Evolutionary conservation across 768 basidiomycete genomes (phyloP), one percentile per base, ranked within the genome.

Genomic region (Hericium rajendrae): DNA sequence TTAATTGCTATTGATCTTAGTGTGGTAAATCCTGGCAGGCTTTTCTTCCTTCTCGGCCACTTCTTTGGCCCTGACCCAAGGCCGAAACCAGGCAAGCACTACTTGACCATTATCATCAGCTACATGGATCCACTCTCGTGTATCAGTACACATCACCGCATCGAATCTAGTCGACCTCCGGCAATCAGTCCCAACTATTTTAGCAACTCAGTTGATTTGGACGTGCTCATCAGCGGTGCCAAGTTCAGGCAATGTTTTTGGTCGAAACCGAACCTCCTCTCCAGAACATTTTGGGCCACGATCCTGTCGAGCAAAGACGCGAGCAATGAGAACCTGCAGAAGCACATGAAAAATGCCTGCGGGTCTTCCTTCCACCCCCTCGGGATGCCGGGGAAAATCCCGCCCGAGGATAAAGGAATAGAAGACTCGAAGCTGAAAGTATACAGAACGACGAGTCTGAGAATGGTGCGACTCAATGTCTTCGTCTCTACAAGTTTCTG

Each of bases 41-140:
- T 41, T 13, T 11, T 52, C 12, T 10, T n/a, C 8, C 26, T 39
- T 22, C 43, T 46, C 38, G 70, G 72, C 70, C 72, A 62, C 68
- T 71, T 48, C 68, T 70, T 1, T 70, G n/a, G 52, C 52, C 24
- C 3, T 15, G 67, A 68, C 24, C 46, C 54, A 1, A 54, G 59
- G n/a, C 68, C 71, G 22, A 59, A 66, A 39, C 59, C 65, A 8
- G 71, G 72, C 54, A 68, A 67, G 2, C 70, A 69, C 39, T 73
- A 72, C 53, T 60, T 69, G n/a, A 69, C 71, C n/a, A 64, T 73
- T 57, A 68, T 66, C 10, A 57, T 68, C 15, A 68, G 68, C 20
- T 70, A 74, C 28, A 67, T 77, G 39, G 77, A 76, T 60, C 77
- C 76, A 2, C 50, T 77, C 77, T 22, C 73, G 78, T 39, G 81